Evolutionary conservation across 2,329 filamentous ascomycete genomes (phyloP).

Genomic region (Colletotrichum noveboracense): DNA sequence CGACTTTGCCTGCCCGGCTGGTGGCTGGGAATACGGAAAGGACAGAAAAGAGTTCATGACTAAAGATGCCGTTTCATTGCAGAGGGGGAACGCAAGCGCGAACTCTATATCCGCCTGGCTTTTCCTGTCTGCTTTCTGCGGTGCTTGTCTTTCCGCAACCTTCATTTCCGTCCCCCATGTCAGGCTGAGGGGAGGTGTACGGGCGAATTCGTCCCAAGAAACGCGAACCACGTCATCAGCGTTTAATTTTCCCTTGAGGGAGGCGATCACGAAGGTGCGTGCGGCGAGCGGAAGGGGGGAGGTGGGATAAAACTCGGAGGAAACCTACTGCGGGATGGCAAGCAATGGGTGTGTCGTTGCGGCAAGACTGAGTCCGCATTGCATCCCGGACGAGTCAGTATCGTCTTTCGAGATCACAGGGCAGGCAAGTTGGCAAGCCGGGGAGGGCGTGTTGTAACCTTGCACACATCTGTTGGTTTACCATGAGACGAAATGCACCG

Average conservation of each 20-base stretch:
- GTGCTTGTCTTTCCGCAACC: background rate
- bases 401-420: background rate
- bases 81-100: background rate
- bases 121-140: background rate
- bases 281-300: background rate
- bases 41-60: background rate
- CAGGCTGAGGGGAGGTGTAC: background rate
- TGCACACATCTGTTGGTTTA: background rate
- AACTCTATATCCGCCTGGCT: conserved; percentile 7
- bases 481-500: background rate
- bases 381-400: background rate
- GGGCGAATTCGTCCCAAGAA: conserved; percentile 7
- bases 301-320: background rate
- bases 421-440: background rate
- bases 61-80: conserved; percentile 13
- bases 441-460: background rate
- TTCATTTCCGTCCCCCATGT: background rate
- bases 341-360: background rate
- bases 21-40: background rate
- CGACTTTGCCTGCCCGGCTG: background rate
- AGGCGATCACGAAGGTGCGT: background rate
- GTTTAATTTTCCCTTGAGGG: background rate
- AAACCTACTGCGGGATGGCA: background rate
- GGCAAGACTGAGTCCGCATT: background rate
- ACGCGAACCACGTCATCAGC: conserved; percentile 9